A percentile compares a stretch with the other conserved stretches of the same genome.
Conservation (phyloP, 441 rosid genomes). For the Populus hybrid region DNA sequence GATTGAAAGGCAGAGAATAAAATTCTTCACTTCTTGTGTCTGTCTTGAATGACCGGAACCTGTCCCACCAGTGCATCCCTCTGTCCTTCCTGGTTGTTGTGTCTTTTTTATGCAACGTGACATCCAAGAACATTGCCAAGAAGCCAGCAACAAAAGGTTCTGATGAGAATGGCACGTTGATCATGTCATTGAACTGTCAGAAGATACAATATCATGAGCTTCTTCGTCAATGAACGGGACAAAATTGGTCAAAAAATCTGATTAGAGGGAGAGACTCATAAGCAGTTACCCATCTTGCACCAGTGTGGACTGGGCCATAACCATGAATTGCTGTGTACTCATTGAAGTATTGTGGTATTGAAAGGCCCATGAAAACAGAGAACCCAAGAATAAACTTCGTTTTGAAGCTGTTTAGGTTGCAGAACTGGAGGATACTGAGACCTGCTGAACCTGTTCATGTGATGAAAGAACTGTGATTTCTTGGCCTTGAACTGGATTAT, state of each 20-base stretch:
- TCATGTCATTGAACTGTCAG: constrained; percentile 87
- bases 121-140: constrained; percentile 66
- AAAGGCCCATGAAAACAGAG: constrained; percentile 87
- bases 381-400: constrained; percentile 74
- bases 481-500: constrained; percentile 1
- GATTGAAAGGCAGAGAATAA: constrained; percentile 89
- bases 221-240: neutral
- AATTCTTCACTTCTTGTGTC: constrained; percentile 86
- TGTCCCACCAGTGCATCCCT: constrained; percentile 96
- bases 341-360: constrained; percentile 32
- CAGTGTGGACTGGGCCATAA: constrained; percentile 85
- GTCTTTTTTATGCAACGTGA: constrained; percentile 61
- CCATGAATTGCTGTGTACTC: constrained; percentile 77
- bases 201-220: neutral
- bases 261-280: neutral
- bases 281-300: constrained; percentile 81
- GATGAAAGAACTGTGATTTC: neutral
- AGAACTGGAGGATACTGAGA: constrained; percentile 85
- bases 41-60: constrained; percentile 60
- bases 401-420: constrained; percentile 87
- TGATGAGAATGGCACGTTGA: constrained; percentile 84
- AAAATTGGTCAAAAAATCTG: neutral
- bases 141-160: constrained; percentile 83
- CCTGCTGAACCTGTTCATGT: constrained; percentile 72
- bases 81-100: constrained; percentile 63